Base-by-base conservation (phyloP, 2,329 filamentous ascomycete species). In the Ilyonectria robusta region DNA sequence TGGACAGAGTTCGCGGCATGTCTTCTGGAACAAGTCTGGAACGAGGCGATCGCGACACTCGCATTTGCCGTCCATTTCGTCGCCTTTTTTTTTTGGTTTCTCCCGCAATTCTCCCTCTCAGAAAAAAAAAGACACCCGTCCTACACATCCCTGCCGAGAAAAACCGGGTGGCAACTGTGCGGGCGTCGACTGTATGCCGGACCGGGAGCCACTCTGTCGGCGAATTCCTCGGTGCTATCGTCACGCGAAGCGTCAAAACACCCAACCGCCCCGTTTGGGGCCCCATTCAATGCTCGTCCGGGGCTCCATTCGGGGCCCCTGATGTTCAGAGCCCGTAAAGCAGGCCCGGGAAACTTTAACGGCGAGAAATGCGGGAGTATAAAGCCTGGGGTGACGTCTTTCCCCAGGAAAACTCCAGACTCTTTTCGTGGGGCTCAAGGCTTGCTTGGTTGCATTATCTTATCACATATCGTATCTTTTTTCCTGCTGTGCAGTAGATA, bases 171-270 rank as follows among this genome's bases (percentile, higher is more conserved):
- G 17, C 17, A n/a, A 6, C 29, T 6, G n/a, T n/a, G 48, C 11
- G n/a, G 29, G 19, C 50, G 33, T 15, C n/a, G 50, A 31, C 50
- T 17, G 33, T 37, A 53, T 37, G n/a, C 50, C 50, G 50, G 31
- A n/a, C 29, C 50, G 42, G 57, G 57, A 61, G 56, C 65, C 61
- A 68, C 65, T 66, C 58, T 48, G 37, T 71, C 72, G 72, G 72
- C 72, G 59, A 74, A 67, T 68, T 60, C 54, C 66, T 75, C 72
- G 72, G 72, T 75, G 67, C 29, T 72, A 73, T 59, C 72, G 71
- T 74, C 69, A 67, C 59, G 55, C 67, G 58, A 57, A 54, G 58
- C 56, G 54, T 50, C 59, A 51, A 66, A 62, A 37, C 47, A 65
- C 65, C 61, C 42, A 50, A 64, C 55, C 10, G 51, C 62, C 62